Conservation (phyloP, 208 protist species). For the Acanthamoeba castellanii region DNA sequence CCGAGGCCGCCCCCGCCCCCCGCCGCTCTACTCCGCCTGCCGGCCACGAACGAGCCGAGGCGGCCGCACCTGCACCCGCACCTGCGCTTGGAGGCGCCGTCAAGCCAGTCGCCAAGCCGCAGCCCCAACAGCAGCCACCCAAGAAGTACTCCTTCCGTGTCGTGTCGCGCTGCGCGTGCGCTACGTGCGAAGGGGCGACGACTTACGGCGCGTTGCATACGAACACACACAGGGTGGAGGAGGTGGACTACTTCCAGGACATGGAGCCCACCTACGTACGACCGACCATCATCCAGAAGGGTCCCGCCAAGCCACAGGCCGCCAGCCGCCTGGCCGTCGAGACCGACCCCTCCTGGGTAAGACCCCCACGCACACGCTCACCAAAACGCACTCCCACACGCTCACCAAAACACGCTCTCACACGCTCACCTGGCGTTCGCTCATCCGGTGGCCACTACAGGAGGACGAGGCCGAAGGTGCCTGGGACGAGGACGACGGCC, state of each 20-base stretch:
- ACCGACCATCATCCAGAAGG: conserved; percentile 36
- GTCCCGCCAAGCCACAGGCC: neutral
- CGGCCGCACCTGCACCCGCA: too few species aligned
- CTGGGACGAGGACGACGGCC: neutral
- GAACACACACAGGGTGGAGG: neutral
- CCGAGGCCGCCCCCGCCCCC: neutral
- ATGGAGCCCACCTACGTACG: conserved; percentile 60
- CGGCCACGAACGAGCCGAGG: neutral
- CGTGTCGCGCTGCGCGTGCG: neutral
- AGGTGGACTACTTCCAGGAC: conserved; percentile 64
- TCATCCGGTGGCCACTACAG: neutral
- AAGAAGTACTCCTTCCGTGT: neutral
- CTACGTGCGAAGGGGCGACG: neutral
- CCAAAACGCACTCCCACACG: too few species aligned
- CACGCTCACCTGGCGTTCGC: neutral
- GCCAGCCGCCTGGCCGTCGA: conserved; percentile 2
- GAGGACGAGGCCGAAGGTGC: neutral
- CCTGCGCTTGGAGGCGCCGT: neutral
- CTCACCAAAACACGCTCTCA: too few species aligned
- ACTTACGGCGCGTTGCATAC: neutral
- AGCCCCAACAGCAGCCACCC: neutral
- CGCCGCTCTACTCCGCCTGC: neutral
- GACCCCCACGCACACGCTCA: neutral
- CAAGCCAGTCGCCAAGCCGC: neutral
- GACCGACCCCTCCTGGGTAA: neutral